Evolutionary conservation across 495 filamentous ascomycete genomes (phyloP).

Genomic region (Talaromyces nanjingensis): DNA sequence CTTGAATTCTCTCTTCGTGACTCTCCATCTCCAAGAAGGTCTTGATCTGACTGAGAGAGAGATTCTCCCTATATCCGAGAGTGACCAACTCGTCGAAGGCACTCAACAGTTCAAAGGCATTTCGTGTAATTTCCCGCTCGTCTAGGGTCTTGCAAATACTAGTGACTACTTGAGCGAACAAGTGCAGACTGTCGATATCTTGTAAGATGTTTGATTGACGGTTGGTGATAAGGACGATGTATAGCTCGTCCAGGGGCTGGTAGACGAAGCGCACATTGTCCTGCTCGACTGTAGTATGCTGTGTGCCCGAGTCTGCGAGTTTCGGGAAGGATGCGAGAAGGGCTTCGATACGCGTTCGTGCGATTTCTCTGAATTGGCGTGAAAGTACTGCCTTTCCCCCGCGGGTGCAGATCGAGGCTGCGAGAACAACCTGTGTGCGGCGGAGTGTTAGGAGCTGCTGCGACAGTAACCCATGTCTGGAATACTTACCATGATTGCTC

Average conservation of each 20-base stretch:
- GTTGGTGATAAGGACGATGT: constrained; percentile 99
- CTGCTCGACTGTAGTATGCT: constrained; percentile 96
- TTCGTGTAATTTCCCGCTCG: constrained; percentile 86
- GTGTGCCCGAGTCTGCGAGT: constrained; percentile 86
- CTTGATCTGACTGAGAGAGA: constrained; percentile 92
- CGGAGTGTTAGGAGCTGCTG: constrained; percentile 17
- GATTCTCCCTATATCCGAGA: constrained; percentile 89
- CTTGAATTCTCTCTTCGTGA: constrained; percentile 96
- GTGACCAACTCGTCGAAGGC: constrained; percentile 97
- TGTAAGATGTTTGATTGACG: constrained; percentile 98
- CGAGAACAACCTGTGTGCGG: constrained; percentile 77
- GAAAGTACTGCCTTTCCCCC: constrained; percentile 96
- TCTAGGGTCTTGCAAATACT: constrained; percentile 95
- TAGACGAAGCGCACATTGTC: constrained; percentile 99
- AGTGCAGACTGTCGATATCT: constrained; percentile 94
- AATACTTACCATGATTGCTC: constrained; percentile 17
- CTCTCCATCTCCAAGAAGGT: constrained; percentile 99
- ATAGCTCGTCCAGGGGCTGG: constrained; percentile 96
- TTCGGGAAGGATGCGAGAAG: constrained; percentile 95
- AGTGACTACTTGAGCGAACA: constrained; percentile 93
- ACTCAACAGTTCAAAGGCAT: constrained; percentile 91
- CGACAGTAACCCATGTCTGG: constrained; percentile 11
- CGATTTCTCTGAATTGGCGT: constrained; percentile 93
- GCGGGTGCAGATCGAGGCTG: constrained; percentile 96
- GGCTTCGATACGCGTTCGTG: constrained; percentile 90